Percentiles rank a stretch among this genome's conserved stretches.
phyloP scores from a whole-genome alignment of 352 stramenopile species.

The Globisporangium polare region DNA sequence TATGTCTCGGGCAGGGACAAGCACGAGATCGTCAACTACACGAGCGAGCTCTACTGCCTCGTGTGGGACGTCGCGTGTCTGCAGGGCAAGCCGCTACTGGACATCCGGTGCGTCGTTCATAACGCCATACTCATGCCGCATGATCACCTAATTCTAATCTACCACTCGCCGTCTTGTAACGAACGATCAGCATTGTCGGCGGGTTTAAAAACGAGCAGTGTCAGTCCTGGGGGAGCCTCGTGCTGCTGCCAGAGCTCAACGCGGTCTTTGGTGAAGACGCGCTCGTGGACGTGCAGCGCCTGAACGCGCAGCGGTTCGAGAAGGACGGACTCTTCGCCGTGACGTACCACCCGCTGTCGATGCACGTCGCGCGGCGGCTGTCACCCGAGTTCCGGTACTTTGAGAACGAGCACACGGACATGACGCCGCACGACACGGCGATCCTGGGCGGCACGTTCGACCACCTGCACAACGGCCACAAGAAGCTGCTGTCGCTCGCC shows the following conservation, averaged over 20 bases:
- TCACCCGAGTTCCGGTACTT: conserved; percentile 62
- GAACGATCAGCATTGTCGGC: conserved; percentile 35
- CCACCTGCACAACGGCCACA: conserved; percentile 90
- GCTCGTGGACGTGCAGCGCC: conserved; percentile 52
- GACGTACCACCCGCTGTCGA: conserved; percentile 60
- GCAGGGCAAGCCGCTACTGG: conserved; percentile 50
- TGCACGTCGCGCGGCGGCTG: conserved; percentile 45
- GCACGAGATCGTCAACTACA: conserved; percentile 71
- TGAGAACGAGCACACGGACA: conserved; percentile 55
- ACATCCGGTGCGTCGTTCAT: conserved; percentile 41
- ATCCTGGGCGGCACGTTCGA: conserved; percentile 88
- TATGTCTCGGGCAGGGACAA: conserved; percentile 56
- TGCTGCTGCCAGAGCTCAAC: conserved; percentile 60
- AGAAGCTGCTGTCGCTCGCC: conserved; percentile 84
- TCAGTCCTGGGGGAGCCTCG: conserved; percentile 54
- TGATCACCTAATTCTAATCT: background rate
- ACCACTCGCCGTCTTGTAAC: background rate
- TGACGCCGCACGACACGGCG: conserved; percentile 55
- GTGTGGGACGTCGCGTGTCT: conserved; percentile 65
- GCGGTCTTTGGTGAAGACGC: conserved; percentile 63
- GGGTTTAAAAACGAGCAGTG: conserved; percentile 18
- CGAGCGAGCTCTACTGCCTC: conserved; percentile 70
- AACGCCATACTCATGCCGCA: background rate
- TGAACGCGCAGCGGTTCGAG: conserved; percentile 64
- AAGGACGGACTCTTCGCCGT: conserved; percentile 50